A percentile compares a stretch with the other conserved stretches of the same genome.
These are phyloP conservation scores for Xylaria curta DNA, from an alignment of 495 filamentous ascomycete genomes.

Conservation along the genomic window DNA sequence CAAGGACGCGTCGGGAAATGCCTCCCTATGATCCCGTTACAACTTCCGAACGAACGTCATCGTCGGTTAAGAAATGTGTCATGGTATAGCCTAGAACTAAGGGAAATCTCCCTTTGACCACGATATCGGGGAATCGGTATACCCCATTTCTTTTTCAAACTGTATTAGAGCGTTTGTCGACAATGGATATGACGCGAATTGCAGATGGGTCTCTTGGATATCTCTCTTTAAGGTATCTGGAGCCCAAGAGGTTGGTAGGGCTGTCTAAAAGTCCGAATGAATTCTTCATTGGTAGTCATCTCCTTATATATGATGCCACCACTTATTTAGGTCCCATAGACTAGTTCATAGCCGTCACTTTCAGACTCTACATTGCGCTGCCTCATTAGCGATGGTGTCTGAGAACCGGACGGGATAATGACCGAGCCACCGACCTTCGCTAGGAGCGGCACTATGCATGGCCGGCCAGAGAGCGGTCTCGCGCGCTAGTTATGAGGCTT, in stretches of 20 bases:
- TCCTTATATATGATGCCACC: constrained; percentile 17
- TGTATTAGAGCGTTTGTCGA: neutral
- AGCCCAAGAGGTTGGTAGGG: neutral
- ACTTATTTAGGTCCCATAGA: neutral
- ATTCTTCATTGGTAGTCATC: constrained; percentile 13
- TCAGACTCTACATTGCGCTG: neutral
- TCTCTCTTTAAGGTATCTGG: neutral
- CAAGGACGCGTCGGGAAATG: neutral
- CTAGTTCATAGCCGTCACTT: neutral
- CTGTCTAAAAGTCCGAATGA: constrained; percentile 13
- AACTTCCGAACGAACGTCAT: no score
- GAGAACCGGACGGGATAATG: constrained; percentile 14
- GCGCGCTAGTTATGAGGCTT: neutral
- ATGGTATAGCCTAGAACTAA: neutral
- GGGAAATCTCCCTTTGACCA: neutral
- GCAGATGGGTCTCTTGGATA: neutral
- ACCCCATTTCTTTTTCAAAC: neutral
- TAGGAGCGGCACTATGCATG: no score
- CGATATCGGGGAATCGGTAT: neutral
- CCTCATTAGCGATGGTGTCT: constrained; percentile 16
- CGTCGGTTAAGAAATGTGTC: no score
- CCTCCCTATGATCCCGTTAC: no score
- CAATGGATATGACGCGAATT: neutral
- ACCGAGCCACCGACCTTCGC: no score
- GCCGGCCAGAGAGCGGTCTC: neutral